Percentiles rank a stretch among this genome's conserved stretches.
These are phyloP conservation scores for Artemisia tridentata DNA, from an alignment of 129 eudicot genomes.

Conservation along the genomic window DNA sequence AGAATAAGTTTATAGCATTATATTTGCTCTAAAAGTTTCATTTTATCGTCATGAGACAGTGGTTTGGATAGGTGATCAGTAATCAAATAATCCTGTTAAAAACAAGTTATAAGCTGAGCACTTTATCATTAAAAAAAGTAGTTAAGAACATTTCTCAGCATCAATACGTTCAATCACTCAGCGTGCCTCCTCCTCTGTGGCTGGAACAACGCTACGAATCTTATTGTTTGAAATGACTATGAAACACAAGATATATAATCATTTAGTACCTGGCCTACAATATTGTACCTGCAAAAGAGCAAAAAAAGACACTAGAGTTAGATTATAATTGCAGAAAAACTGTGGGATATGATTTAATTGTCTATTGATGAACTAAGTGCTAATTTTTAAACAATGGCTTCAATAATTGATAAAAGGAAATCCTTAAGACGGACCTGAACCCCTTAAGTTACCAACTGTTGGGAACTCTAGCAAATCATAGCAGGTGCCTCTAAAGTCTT, in stretches of 20 bases:
- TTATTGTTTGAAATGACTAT: constrained; percentile 24
- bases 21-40: neutral
- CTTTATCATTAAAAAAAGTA: neutral
- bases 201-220: constrained; percentile 82
- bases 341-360: neutral
- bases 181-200: constrained; percentile 91
- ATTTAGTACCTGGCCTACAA: constrained; percentile 98
- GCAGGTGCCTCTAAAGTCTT: neutral
- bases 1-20: neutral
- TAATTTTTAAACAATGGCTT: neutral
- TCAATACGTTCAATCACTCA: constrained; percentile 92
- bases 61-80: neutral
- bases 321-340: neutral
- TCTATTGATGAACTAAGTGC: constrained; percentile 7
- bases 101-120: no score
- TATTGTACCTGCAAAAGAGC: constrained; percentile 80
- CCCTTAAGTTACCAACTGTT: neutral
- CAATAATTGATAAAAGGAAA: neutral
- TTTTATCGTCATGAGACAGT: neutral
- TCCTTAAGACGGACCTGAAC: neutral
- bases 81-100: neutral
- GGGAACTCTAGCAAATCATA: neutral
- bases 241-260: constrained; percentile 20
- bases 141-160: constrained; percentile 49
- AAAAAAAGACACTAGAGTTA: neutral